A percentile compares a stretch with the other conserved stretches of the same genome.
Evolutionary conservation across 2,329 filamentous ascomycete species (phyloP).

Genomic region (Xylariaceae sp.): DNA sequence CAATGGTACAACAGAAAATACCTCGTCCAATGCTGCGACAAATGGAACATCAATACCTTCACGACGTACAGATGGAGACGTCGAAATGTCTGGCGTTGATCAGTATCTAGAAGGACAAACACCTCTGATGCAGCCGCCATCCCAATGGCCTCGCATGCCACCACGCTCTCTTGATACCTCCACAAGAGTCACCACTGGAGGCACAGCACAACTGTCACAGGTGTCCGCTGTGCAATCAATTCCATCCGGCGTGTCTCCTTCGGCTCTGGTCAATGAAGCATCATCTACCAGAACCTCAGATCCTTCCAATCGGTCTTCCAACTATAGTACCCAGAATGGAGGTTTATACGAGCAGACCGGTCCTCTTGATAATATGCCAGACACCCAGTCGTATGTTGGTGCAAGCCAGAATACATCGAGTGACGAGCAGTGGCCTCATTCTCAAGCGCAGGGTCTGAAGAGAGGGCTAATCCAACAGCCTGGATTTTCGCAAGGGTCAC

Average conservation of each 20-base stretch:
- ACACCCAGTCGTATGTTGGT: slow-evolving; percentile 44
- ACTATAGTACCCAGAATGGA: slow-evolving; percentile 71
- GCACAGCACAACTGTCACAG: slow-evolving; percentile 60
- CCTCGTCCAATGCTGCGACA: slow-evolving; percentile 38
- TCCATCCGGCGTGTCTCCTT: slow-evolving; percentile 55
- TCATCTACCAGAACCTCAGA: slow-evolving; percentile 90
- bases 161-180: slow-evolving; percentile 32
- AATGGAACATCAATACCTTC: slow-evolving; percentile 55
- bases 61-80: slow-evolving; percentile 50
- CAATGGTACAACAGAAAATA: slow-evolving; percentile 50
- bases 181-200: slow-evolving; percentile 38
- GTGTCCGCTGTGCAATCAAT: slow-evolving; percentile 56
- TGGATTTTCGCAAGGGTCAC: slow-evolving; percentile 24
- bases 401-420: slow-evolving; percentile 46
- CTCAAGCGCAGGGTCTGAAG: slow-evolving; percentile 51
- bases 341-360: slow-evolving; percentile 44
- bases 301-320: slow-evolving; percentile 59
- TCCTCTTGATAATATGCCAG: slow-evolving; percentile 42
- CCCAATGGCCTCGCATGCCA: slow-evolving; percentile 36
- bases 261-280: slow-evolving; percentile 71
- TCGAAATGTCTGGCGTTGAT: slow-evolving; percentile 57
- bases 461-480: slow-evolving; percentile 38
- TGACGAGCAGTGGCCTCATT: slow-evolving; percentile 55
- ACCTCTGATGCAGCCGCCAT: slow-evolving; percentile 48
- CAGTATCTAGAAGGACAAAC: slow-evolving; percentile 41